phyloP scores from a whole-genome alignment of 2,329 filamentous ascomycete species.

The Clonostachys rosea region DNA sequence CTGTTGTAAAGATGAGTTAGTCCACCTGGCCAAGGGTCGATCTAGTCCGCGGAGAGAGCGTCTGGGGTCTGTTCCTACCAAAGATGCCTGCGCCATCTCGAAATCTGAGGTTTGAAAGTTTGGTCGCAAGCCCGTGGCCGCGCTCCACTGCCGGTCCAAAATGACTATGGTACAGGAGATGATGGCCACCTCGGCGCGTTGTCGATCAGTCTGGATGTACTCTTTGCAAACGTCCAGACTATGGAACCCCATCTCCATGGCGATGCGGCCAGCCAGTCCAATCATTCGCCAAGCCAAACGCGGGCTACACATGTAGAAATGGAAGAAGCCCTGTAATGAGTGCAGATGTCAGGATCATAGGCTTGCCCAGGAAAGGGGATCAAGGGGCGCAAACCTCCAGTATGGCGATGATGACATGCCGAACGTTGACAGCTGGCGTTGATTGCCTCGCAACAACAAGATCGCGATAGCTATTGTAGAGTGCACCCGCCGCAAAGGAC shows the following conservation, averaged over 20 bases:
- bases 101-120: conserved; percentile 7
- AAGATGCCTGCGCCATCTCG: not conserved
- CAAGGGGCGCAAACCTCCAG: not conserved
- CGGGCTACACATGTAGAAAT: conserved; percentile 13
- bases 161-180: conserved; percentile 6
- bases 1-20: not conserved
- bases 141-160: conserved; percentile 9
- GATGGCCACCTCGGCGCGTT: conserved; percentile 1
- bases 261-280: conserved; percentile 13
- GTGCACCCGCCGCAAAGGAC: not conserved
- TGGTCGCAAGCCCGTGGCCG: conserved; percentile 6
- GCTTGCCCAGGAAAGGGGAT: not conserved
- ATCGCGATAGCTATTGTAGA: conserved; percentile 2
- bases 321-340: conserved; percentile 8
- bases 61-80: not conserved
- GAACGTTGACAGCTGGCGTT: conserved; percentile 1
- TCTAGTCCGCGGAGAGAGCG: not conserved
- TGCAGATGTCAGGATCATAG: not conserved
- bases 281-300: conserved; percentile 18
- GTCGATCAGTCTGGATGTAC: conserved; percentile 1
- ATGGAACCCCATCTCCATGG: conserved; percentile 18
- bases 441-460: conserved; percentile 1
- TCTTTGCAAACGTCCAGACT: conserved; percentile 13
- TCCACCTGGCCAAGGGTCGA: too few species aligned
- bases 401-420: conserved; percentile 1